Evolutionary conservation across 345 rosid species (phyloP).

Genomic region (Pistacia atlantica): DNA sequence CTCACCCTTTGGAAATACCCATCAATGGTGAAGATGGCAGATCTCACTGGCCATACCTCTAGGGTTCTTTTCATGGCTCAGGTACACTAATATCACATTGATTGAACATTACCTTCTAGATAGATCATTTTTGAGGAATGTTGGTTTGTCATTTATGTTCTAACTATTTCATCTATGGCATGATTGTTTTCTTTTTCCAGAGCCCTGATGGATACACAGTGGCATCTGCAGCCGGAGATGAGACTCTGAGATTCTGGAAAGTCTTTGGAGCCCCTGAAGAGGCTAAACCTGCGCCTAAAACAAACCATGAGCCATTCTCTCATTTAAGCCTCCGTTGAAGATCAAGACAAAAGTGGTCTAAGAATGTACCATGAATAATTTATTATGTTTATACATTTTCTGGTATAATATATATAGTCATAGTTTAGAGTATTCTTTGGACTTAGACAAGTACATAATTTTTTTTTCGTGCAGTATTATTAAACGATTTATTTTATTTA

Average conservation of each 20-base stretch:
- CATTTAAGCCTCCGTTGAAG: slow-evolving; percentile 28
- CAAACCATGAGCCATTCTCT: slow-evolving; percentile 34
- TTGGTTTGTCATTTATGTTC: background rate
- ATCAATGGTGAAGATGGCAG: slow-evolving; percentile 44
- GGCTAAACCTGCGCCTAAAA: slow-evolving; percentile 28
- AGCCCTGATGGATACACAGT: slow-evolving; percentile 52
- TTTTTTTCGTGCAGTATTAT: too few species aligned
- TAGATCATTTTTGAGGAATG: background rate
- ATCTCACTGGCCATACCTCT: slow-evolving; percentile 45
- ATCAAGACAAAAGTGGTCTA: background rate
- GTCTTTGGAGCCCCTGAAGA: slow-evolving; percentile 43
- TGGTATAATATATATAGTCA: too few species aligned
- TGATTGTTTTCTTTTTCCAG: slow-evolving; percentile 15
- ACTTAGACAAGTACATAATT: too few species aligned
- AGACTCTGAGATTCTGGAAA: slow-evolving; percentile 45
- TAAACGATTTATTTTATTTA: too few species aligned
- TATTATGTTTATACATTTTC: too few species aligned
- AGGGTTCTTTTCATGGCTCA: slow-evolving; percentile 50
- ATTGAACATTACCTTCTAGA: background rate
- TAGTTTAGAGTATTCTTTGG: too few species aligned
- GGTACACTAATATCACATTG: slow-evolving; percentile 14
- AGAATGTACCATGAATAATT: too few species aligned
- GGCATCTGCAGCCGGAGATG: slow-evolving; percentile 48
- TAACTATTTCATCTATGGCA: background rate
- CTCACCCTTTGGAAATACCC: slow-evolving; percentile 52